Conservation (phyloP, 2,329 filamentous ascomycete genomes). For the Hyphodiscus sp. region DNA sequence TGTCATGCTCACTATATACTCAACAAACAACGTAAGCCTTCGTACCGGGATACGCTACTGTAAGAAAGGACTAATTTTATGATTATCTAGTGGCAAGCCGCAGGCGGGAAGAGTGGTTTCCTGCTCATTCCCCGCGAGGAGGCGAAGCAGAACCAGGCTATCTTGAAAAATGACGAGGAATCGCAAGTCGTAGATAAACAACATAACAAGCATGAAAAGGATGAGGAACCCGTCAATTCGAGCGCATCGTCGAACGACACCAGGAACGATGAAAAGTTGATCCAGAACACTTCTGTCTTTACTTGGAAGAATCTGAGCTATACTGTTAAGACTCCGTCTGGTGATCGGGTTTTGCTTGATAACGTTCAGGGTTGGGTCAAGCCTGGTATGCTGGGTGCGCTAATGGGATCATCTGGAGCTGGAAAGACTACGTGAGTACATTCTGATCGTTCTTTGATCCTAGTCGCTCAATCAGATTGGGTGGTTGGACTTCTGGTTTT, state of each 20-base stretch:
- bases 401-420: constrained; percentile 52
- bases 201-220: neutral
- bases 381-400: constrained; percentile 60
- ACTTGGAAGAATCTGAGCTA: constrained; percentile 69
- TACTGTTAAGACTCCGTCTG: constrained; percentile 54
- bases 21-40: constrained; percentile 36
- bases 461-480: neutral
- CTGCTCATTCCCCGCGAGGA: constrained; percentile 59
- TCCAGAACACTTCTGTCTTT: constrained; percentile 61
- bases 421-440: constrained; percentile 49
- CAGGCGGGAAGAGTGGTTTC: constrained; percentile 44
- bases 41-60: too few species aligned
- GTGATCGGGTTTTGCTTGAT: constrained; percentile 65
- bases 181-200: constrained; percentile 24
- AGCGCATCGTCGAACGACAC: constrained; percentile 16
- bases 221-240: neutral
- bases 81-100: constrained; percentile 41
- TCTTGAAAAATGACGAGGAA: constrained; percentile 43
- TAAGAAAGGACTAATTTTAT: too few species aligned
- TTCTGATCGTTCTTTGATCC: neutral
- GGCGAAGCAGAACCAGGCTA: constrained; percentile 34
- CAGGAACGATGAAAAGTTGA: constrained; percentile 41
- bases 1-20: constrained; percentile 49
- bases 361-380: constrained; percentile 78
- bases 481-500: neutral